These are phyloP conservation scores for Astrephomene gubernaculifera DNA, from an alignment of 139 green algal species.

Conservation along the genomic window DNA sequence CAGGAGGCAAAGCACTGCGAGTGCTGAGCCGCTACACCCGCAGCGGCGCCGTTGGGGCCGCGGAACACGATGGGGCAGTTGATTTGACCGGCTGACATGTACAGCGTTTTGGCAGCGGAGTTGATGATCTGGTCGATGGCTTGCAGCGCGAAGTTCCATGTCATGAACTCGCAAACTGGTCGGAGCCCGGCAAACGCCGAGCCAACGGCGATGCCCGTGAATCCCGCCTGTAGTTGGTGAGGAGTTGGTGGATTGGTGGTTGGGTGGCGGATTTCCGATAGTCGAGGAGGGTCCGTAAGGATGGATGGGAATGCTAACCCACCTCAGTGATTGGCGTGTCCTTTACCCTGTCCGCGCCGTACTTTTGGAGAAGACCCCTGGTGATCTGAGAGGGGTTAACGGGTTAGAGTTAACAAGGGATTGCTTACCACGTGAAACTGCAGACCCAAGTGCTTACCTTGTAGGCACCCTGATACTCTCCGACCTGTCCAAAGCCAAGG, in stretches of 20 bases:
- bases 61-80: constrained; percentile 97
- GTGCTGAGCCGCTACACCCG: constrained; percentile 97
- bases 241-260: background rate
- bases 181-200: constrained; percentile 92
- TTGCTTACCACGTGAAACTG: too few relatives aligned
- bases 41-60: constrained; percentile 96
- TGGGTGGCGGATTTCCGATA: background rate
- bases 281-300: too few relatives aligned
- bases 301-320: background rate
- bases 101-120: constrained; percentile 97
- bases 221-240: constrained; percentile 82
- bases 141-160: constrained; percentile 99
- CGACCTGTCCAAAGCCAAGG: constrained; percentile 72
- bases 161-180: constrained; percentile 99
- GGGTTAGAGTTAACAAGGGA: background rate
- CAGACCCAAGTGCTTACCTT: constrained; percentile 85
- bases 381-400: constrained; percentile 84
- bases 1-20: constrained; percentile 98
- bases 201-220: constrained; percentile 95
- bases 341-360: constrained; percentile 91
- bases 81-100: constrained; percentile 98
- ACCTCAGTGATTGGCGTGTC: constrained; percentile 99
- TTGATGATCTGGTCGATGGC: constrained; percentile 99
- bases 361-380: constrained; percentile 94
- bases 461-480: constrained; percentile 98